Evolutionary conservation across 1,284 basidiomycete species (phyloP).

Genomic region (Cryptococcus hybrid): DNA sequence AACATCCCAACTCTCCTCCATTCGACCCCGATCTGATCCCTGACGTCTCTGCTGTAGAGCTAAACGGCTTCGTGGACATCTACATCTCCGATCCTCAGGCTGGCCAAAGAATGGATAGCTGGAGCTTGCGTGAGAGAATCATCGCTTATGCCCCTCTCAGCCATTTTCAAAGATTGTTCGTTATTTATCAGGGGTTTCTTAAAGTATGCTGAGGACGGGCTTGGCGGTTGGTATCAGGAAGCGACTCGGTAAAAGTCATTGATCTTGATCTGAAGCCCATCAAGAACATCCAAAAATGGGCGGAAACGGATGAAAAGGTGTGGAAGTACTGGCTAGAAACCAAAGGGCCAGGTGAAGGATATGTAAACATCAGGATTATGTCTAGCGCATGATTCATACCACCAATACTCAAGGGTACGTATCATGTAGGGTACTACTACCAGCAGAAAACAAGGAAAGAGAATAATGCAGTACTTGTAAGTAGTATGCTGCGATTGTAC

Average conservation of each 20-base stretch:
- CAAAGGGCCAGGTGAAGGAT: slow-evolving; percentile 2
- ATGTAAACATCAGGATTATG: too few relatives aligned
- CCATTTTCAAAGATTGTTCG: slow-evolving; percentile 94
- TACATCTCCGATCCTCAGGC: slow-evolving; percentile 52
- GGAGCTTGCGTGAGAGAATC: slow-evolving; percentile 47
- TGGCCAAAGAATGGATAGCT: slow-evolving; percentile 11
- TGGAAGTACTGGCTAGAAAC: slow-evolving; percentile 50
- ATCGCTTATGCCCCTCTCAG: slow-evolving; percentile 55
- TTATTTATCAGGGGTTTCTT: slow-evolving; percentile 63
- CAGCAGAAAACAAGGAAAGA: too few relatives aligned
- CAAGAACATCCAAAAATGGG: slow-evolving; percentile 55
- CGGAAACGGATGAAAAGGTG: slow-evolving; percentile 64
- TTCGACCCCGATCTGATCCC: slow-evolving; percentile 26
- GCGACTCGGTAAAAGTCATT: slow-evolving; percentile 62
- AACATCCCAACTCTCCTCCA: slow-evolving; percentile 19
- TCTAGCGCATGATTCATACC: too few relatives aligned
- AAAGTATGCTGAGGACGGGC: neutral
- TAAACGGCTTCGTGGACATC: slow-evolving; percentile 59
- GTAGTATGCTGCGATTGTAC: too few relatives aligned
- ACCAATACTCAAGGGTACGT: too few relatives aligned
- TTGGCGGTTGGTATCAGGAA: slow-evolving; percentile 14
- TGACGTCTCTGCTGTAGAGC: slow-evolving; percentile 60
- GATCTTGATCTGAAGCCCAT: slow-evolving; percentile 83
- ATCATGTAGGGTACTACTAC: too few relatives aligned
- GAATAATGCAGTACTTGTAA: too few relatives aligned